Evolutionary conservation across 352 stramenopile genomes (phyloP), one percentile per base, ranked within the genome.

Genomic region (Lagenidium giganteum): DNA sequence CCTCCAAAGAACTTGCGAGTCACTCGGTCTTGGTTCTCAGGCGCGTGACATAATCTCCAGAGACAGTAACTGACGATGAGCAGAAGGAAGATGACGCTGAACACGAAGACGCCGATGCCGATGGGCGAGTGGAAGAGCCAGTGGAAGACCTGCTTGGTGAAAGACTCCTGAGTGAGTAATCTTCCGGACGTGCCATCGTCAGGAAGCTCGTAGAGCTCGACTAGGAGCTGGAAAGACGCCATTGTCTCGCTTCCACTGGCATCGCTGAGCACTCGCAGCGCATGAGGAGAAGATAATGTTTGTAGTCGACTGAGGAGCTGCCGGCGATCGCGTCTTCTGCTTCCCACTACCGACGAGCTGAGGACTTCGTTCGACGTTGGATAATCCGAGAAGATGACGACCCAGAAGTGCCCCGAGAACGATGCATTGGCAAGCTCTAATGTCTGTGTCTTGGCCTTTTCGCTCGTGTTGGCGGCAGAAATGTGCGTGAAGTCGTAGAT

Each of bases 401-500:
- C 72, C 72, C 72, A 89, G 49, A 83, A 88, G 21, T 75, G 59
- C 1, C 74, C 80, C 3, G 78, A 66, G 37, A 83, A 66, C 12
- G 77, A 85, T 0, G 57, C 59, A 11, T 62, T 74, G 4, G 63
- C 46, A 22, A 91, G 46, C 29, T 72, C 52, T 2, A 91, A 58
- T 4, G 63, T 57, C 55, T 86, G 63, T n/a, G n/a, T n/a, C 13
- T 51, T 32, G 8, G 25, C 24, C 11, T 14, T 28, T 11, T 12
- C 26, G n/a, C 18, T 21, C 3, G 12, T 43, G 20, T 51, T 62
- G 3, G 32, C 55, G 6, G 64, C 50, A 5, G 70, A 85, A 18
- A 92, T 80, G 42, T 75, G 62, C 4, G 61, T 70, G 45, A 89
- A 89, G 45, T 92, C 79, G 36, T 84, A 85, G 13, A 92, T 54